Conservation (phyloP, 805 yeast species). For the Hanseniaspora nectarophila region DNA sequence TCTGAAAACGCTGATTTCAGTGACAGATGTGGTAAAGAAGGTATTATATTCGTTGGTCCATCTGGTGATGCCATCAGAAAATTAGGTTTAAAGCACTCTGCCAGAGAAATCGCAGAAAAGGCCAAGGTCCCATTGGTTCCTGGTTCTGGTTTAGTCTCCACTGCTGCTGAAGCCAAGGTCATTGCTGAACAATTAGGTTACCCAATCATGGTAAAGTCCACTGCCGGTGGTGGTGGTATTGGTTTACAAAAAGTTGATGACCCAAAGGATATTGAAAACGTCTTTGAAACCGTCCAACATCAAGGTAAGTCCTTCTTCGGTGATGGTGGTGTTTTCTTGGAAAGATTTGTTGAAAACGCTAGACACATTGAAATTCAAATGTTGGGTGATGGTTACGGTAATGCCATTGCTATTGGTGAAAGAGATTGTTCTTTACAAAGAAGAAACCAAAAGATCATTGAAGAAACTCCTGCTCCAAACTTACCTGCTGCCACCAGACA, state of each 20-base stretch:
- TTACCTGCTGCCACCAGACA: conserved; percentile 68
- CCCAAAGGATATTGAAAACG: conserved; percentile 66
- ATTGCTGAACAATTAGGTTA: conserved; percentile 67
- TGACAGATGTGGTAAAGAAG: conserved; percentile 70
- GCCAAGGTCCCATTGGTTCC: conserved; percentile 97
- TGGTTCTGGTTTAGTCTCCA: conserved; percentile 75
- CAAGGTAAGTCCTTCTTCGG: conserved; percentile 90
- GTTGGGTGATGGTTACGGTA: conserved; percentile 90
- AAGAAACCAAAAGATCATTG: conserved; percentile 91
- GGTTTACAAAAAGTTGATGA: conserved; percentile 89
- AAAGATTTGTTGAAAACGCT: conserved; percentile 86
- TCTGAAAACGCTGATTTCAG: conserved; percentile 95
- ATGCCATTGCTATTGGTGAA: conserved; percentile 89
- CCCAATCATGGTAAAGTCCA: conserved; percentile 92
- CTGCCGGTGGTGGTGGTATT: conserved; percentile 99
- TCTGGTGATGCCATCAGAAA: conserved; percentile 84
- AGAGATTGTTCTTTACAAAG: conserved; percentile 96
- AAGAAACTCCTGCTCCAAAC: conserved; percentile 96
- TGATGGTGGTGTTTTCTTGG: conserved; percentile 89
- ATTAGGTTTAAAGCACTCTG: conserved; percentile 90
- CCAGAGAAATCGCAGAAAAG: conserved; percentile 77
- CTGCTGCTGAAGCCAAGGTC: conserved; percentile 60
- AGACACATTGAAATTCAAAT: conserved; percentile 95
- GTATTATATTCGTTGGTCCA: conserved; percentile 92
- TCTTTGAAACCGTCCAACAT: conserved; percentile 82